Percentiles rank a stretch among this genome's conserved stretches.
Evolutionary conservation across 228 moss, liverwort and hornwort species (phyloP).

Genomic region (Sphagnum fallax): DNA sequence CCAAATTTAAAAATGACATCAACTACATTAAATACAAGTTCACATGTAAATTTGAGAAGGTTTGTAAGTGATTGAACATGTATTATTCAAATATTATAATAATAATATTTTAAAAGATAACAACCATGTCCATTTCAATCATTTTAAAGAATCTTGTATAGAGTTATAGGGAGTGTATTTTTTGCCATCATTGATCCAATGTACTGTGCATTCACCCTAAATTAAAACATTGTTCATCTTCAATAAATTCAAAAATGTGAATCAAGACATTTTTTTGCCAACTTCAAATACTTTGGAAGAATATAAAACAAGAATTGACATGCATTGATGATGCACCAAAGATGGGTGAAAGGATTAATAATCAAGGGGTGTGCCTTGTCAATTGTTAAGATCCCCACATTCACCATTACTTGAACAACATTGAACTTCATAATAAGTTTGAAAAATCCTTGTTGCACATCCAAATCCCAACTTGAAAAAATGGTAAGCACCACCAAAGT

Average conservation of each 20-base stretch:
- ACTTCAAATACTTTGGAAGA: neutral
- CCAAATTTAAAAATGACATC: too few relatives aligned
- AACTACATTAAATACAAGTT: too few relatives aligned
- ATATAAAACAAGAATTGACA: neutral
- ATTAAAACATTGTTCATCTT: neutral
- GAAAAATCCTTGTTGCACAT: neutral
- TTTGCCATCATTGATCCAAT: too few relatives aligned
- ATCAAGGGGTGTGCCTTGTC: neutral
- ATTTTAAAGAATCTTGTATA: too few relatives aligned
- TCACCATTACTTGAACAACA: neutral
- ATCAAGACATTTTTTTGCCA: neutral
- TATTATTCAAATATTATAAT: too few relatives aligned
- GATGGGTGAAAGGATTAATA: neutral
- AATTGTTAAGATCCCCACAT: neutral
- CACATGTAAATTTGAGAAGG: too few relatives aligned
- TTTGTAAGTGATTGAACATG: too few relatives aligned
- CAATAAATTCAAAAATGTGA: neutral
- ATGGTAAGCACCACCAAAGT: neutral
- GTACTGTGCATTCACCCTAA: neutral
- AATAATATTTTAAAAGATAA: too few relatives aligned
- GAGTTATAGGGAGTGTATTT: too few relatives aligned
- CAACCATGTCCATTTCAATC: too few relatives aligned
- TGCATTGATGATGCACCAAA: neutral
- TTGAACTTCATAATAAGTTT: neutral
- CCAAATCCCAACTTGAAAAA: neutral